Base-by-base conservation (phyloP, 2,329 filamentous ascomycete species). In the Penicillium sclerotigenum region DNA sequence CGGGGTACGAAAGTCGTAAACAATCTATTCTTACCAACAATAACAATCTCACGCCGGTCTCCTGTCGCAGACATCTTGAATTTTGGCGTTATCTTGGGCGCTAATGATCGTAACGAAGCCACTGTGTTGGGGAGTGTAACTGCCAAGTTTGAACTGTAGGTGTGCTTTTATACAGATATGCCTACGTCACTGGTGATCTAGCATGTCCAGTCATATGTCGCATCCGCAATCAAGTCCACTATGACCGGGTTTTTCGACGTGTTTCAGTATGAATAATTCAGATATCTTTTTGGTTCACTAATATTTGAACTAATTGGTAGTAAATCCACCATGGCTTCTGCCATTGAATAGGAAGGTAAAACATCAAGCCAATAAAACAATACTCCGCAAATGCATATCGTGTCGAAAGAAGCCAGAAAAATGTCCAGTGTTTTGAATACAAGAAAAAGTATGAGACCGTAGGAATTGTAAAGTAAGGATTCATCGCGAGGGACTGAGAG, bases 401-500 rank as follows among this genome's bases (percentile, higher is more conserved):
- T 59, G 59, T 61, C 59, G 48, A 36, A 53, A 49, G 24, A 56
- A 47, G 33, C 47, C 45, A 40, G 31, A 57, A 40, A 40, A 48
- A 55, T 46, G 46, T 52, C 33, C 33, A 34, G 41, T 36, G 18
- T 10, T 38, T 38, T 45, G 38, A 49, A 29, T 58, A 51, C 46
- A 22, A 55, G 48, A 45, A 48, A 56, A 53, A 54, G 52, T 40
- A 28, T 42, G 29, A 50, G 57, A 54, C 34, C 40, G 40, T 51
- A 40, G 40, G 41, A 46, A 22, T 55, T 42, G 33, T 41, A 48
- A 20, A 16, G 28, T 38, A 18, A 53, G n/a, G 24, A 41, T 56
- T 71, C 59, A 73, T 64, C 75, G 70, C 47, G 71, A 71, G 28
- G 78, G 78, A 66, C 77, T 80, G 62, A 80, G 71, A 28, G 78